These are phyloP conservation scores for Plenodomus tracheiphilus DNA, from an alignment of 2,329 filamentous ascomycete genomes.

Conservation along the genomic window DNA sequence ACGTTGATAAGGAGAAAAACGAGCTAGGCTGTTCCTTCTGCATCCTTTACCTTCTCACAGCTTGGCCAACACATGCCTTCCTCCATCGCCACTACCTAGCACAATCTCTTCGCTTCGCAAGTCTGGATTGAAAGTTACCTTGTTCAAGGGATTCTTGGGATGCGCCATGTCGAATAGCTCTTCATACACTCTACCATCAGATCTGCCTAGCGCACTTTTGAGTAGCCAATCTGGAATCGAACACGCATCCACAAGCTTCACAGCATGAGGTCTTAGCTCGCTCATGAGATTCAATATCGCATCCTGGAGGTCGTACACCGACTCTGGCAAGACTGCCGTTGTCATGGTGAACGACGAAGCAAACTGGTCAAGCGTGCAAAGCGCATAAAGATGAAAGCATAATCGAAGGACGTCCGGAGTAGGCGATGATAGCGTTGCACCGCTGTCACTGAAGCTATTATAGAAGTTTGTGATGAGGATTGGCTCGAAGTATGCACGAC, in stretches of 20 bases:
- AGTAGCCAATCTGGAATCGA: slow-evolving; percentile 57
- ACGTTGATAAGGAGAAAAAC: background rate
- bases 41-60: slow-evolving; percentile 12
- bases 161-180: slow-evolving; percentile 57
- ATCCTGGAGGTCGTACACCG: slow-evolving; percentile 47
- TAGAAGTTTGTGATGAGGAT: slow-evolving; percentile 55
- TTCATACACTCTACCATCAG: slow-evolving; percentile 59
- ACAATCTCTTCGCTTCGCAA: slow-evolving; percentile 56
- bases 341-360: slow-evolving; percentile 52
- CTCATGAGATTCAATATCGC: slow-evolving; percentile 53
- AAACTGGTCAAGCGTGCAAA: slow-evolving; percentile 52
- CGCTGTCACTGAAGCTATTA: slow-evolving; percentile 37
- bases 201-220: slow-evolving; percentile 55
- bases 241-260: slow-evolving; percentile 57
- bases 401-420: slow-evolving; percentile 37
- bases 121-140: slow-evolving; percentile 55
- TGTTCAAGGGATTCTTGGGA: slow-evolving; percentile 56
- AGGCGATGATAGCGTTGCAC: slow-evolving; percentile 27
- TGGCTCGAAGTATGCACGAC: slow-evolving; percentile 53
- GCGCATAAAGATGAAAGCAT: slow-evolving; percentile 54
- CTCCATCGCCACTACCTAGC: slow-evolving; percentile 49
- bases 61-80: slow-evolving; percentile 30
- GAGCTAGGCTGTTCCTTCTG: background rate
- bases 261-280: slow-evolving; percentile 54
- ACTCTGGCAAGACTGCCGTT: slow-evolving; percentile 46